phyloP scores from a whole-genome alignment of 305 asterid species.

The Salvia sclarea region DNA sequence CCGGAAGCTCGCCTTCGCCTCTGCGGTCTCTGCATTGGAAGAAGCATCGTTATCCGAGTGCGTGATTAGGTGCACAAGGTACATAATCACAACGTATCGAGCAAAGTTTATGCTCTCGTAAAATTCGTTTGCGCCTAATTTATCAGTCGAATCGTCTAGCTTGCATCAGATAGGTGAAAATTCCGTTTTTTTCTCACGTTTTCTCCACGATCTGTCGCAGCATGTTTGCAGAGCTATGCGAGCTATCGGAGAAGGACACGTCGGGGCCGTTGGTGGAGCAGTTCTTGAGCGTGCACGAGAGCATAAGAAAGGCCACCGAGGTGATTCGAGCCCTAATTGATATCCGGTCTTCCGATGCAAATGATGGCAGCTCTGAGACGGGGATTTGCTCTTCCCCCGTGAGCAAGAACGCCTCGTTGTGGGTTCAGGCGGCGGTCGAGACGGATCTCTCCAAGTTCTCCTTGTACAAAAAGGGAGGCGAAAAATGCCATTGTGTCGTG shows the following conservation, averaged over 20 bases:
- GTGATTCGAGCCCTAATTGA: slow-evolving; percentile 39
- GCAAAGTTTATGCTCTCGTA: background rate
- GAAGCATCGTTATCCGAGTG: slow-evolving; percentile 71
- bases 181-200: too few species aligned
- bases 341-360: slow-evolving; percentile 35
- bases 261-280: slow-evolving; percentile 61
- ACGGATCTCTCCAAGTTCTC: slow-evolving; percentile 70
- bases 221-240: slow-evolving; percentile 70
- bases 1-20: slow-evolving; percentile 50
- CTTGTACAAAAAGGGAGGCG: slow-evolving; percentile 50
- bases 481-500: slow-evolving; percentile 47
- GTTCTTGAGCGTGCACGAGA: slow-evolving; percentile 57
- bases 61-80: slow-evolving; percentile 79
- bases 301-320: slow-evolving; percentile 46
- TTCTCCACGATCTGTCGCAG: slow-evolving; percentile 34
- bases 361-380: slow-evolving; percentile 22
- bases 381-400: slow-evolving; percentile 20
- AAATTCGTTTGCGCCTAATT: too few species aligned
- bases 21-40: slow-evolving; percentile 80
- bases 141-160: too few species aligned
- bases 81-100: too few species aligned
- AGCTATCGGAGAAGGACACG: slow-evolving; percentile 47
- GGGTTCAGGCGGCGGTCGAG: slow-evolving; percentile 90
- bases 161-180: too few species aligned
- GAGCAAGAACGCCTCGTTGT: slow-evolving; percentile 52